Base-by-base conservation (phyloP, 192 early-diverging fungal genomes). In the Linnemannia exigua region DNA sequence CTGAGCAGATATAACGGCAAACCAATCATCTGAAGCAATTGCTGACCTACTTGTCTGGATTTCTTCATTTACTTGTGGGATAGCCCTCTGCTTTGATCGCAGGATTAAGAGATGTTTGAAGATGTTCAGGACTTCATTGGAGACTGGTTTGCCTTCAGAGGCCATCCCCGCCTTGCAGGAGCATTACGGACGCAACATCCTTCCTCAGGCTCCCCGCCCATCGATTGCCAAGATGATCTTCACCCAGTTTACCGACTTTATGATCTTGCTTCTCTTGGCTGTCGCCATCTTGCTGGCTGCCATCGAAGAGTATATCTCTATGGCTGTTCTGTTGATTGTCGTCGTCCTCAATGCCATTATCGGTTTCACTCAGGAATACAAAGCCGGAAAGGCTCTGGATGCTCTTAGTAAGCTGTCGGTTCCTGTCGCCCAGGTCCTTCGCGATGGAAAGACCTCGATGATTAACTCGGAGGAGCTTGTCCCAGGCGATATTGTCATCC, bases 331-430 rank as follows among this genome's bases (percentile, higher is more conserved):
- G 19, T 54, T 95, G 47, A 93, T 90, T 15, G 88, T 99, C 44
- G 96, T 98, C 50, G 86, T 94, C 25, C 81, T 98, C 61, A 99
- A 99, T 88, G 92, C 97, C 36, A 79, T 93, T 46, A 97, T 99
- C 77, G 98, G 98, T 11, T 98, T 99, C 79, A 89, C 93, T 4
- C 98, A 99, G 89, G 98, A 99, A 85, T 99, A 94, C 89, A 95
- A 97, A 79, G 98, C 98, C 14, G 96, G 94, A 78, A 96, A 97
- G 74, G 97, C 97, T 36, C 91, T 99, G 69, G 95, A 95, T 72
- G 95, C 95, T 2, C 80, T 96, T 28, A 80, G 92, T 38, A 93
- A 93, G 35, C 76, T 95, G 28, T 88, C 89, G 33, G 94, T 96
- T 0, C 93, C 95, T 44, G 70, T 91, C 88, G 95, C 95, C 1